A percentile compares a stretch with the other conserved stretches of the same genome.
phyloP scores from a whole-genome alignment of 192 early-diverging fungal species.

The Gaertneriomyces sp. region DNA sequence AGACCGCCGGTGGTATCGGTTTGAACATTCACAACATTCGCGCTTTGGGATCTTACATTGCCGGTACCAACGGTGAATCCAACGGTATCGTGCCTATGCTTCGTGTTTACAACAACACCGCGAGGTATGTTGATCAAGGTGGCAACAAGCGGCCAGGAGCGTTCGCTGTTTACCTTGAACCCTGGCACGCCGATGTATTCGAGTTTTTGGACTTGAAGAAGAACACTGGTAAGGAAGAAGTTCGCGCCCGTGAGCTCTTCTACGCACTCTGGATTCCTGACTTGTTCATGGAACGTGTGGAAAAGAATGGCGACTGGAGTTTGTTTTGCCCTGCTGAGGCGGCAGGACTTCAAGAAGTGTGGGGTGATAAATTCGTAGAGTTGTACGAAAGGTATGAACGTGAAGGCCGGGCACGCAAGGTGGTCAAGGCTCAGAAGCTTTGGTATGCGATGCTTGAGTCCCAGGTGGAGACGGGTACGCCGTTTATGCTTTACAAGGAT shows the following conservation, averaged over 20 bases:
- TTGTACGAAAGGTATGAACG: conserved; percentile 83
- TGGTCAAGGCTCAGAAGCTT: conserved; percentile 95
- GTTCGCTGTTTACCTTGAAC: conserved; percentile 98
- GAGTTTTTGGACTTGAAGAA: conserved; percentile 92
- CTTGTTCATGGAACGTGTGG: conserved; percentile 97
- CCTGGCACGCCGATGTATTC: conserved; percentile 98
- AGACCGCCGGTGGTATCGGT: conserved; percentile 96
- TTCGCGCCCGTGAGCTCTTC: conserved; percentile 93
- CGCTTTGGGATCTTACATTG: conserved; percentile 91
- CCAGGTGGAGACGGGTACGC: conserved; percentile 96
- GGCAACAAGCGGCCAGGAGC: conserved; percentile 98
- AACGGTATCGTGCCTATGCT: conserved; percentile 97
- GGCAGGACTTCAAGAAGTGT: conserved; percentile 83
- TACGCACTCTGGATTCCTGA: conserved; percentile 97
- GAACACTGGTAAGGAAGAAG: conserved; percentile 98
- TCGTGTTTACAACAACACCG: conserved; percentile 95
- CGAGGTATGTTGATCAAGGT: conserved; percentile 98
- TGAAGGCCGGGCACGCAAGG: conserved; percentile 78
- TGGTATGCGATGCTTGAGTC: conserved; percentile 96
- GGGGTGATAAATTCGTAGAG: conserved; percentile 80
- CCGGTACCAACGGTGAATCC: conserved; percentile 95
- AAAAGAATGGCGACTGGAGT: conserved; percentile 87
- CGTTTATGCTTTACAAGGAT: conserved; percentile 99
- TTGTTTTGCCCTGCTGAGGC: conserved; percentile 95
- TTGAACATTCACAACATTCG: conserved; percentile 97